Base-by-base conservation (phyloP, 2,329 filamentous ascomycete species). In the Colletotrichum sp. region DNA sequence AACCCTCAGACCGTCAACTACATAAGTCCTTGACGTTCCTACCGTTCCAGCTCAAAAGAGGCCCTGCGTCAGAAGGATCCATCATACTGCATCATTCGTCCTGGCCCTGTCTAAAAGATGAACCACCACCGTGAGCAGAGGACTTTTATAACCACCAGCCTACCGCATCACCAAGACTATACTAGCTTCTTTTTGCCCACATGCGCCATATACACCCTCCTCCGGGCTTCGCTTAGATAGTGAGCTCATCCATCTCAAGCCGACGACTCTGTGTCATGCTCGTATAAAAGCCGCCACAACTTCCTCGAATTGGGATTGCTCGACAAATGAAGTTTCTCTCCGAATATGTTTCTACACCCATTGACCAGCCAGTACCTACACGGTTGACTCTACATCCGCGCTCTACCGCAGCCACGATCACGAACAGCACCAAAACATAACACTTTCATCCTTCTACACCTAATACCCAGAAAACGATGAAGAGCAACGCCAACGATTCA, bases 401-500 rank as follows among this genome's bases (percentile, higher is more conserved):
- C 39, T n/a, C 39, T 48, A 1, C 39, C 19, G 9, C 16, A 48
- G 19, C 39, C 39, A 48, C 39, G 39, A 48, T 2, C 19, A 48
- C 39, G 19, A n/a, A 0, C 39, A 19, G 5, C 8, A 48, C 19
- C 19, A 48, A 48, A 19, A 44, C 16, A 5, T 19, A 6, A 44
- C 44, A 15, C 39, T 0, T 48, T 6, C 44, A 1, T 22, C 19
- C 44, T 52, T 22, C 44, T 8, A 52, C n/a, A 5, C 11, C 44
- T 0, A 52, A 52, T 13, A 52, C 44, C 0, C 44, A 8, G 0
- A 22, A 52, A 1, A 22, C n/a, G 1, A 52, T 13, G n/a, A 8
- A 52, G 44, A 22, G n/a, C 44, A 13, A 13, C 11, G 11, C n/a
- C 2, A 22, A 48, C 0, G 0, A 12, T 13, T 7, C 6, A 13